Evolutionary conservation across 768 basidiomycete species (phyloP), one percentile per base, ranked within the genome.

Genomic region (Fistulinella prunicolor): DNA sequence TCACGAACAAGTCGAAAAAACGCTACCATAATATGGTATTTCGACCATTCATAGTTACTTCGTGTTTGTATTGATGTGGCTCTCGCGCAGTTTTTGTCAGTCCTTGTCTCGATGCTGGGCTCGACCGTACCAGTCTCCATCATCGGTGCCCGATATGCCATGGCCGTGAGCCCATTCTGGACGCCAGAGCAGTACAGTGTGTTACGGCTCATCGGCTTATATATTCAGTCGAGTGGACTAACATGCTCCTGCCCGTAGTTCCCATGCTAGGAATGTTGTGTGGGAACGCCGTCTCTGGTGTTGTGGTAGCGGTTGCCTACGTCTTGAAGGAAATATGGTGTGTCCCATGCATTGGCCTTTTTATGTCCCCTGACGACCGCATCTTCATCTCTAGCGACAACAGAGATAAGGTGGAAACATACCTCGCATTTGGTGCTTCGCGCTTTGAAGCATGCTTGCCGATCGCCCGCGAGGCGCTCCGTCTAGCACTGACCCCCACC

Each of bases 241-340:
- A 52, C 47, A 6, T 56, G 13, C 13, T 4, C 30, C 30, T 42
- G 17, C 22, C 36, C 24, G 42, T 51, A 90, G 89, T 92, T 44
- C 89, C 87, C 6, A 80, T 91, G 44, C 76, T 90, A 8, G 89
- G 92, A 7, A 94, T 93, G 92, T 72, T 93, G 3, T 85, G 89
- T 34, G 90, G 90, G 2, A 81, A 79, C 46, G 83, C 88, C 1
- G 85, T 94, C 43, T 83, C 85, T 0, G 81, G 83, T 1, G 78
- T 93, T 7, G 83, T 89, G 2, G 79, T 94, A 0, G 76, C 83
- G 3, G 71, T 85, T 3, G 80, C 77, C 45, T 83, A 78, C 46
- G 76, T 91, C n/a, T 71, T 90, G 38, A 86, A 81, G 52, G 89
- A 93, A 57, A 67, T 94, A 19, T 73, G 80, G 88, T 89, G 54